phyloP scores from a whole-genome alignment of 2,329 filamentous ascomycete genomes.

The Hypoxylon sp. region DNA sequence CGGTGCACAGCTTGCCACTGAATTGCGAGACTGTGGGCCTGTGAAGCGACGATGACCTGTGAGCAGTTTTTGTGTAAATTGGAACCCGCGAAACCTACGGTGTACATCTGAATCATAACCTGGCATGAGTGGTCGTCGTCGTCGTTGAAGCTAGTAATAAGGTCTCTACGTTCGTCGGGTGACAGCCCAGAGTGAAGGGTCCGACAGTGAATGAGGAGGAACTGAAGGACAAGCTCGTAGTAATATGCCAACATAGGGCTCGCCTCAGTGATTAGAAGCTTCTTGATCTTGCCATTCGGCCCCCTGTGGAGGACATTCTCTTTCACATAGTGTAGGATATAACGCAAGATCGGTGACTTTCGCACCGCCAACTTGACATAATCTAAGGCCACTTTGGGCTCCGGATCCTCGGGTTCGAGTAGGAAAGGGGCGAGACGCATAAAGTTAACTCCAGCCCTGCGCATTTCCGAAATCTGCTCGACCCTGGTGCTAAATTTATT shows the following conservation, averaged over 20 bases:
- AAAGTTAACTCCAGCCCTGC: conserved; percentile 40
- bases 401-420: conserved; percentile 12
- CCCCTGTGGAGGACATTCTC: conserved; percentile 43
- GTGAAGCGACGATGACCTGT: conserved; percentile 48
- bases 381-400: conserved; percentile 43
- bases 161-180: conserved; percentile 40
- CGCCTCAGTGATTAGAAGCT: conserved; percentile 49
- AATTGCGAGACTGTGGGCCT: conserved; percentile 45
- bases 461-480: conserved; percentile 43
- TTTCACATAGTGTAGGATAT: conserved; percentile 47
- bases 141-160: conserved; percentile 48
- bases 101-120: conserved; percentile 51
- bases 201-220: conserved; percentile 49
- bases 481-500: conserved; percentile 40
- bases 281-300: conserved; percentile 43
- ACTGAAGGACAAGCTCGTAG: conserved; percentile 50
- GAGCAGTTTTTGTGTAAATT: conserved; percentile 50
- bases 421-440: conserved; percentile 44
- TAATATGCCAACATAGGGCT: conserved; percentile 50
- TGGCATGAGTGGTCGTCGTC: conserved; percentile 43
- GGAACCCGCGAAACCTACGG: conserved; percentile 48
- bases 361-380: conserved; percentile 45
- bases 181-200: conserved; percentile 46
- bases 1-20: conserved; percentile 50
- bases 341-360: conserved; percentile 48